These are phyloP conservation scores for Ustilago sp. DNA, from an alignment of 1,284 basidiomycete species.

Conservation along the genomic window DNA sequence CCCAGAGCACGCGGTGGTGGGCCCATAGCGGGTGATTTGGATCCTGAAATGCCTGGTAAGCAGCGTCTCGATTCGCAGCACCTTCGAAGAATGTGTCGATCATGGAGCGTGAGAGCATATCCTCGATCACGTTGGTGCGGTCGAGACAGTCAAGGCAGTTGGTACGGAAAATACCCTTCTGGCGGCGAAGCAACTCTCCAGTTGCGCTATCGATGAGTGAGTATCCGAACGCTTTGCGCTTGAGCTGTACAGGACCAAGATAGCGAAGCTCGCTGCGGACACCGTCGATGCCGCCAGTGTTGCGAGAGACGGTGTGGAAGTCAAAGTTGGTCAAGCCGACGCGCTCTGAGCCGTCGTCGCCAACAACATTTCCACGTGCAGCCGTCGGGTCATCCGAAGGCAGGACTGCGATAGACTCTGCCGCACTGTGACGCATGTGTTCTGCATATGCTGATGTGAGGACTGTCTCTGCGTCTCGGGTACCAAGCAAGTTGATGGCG, in stretches of 20 bases:
- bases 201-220: conserved; percentile 75
- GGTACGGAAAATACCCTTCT: conserved; percentile 89
- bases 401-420: conserved; percentile 42
- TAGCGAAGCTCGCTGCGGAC: conserved; percentile 81
- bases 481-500: conserved; percentile 67
- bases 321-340: conserved; percentile 85
- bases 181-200: conserved; percentile 70
- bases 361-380: conserved; percentile 12
- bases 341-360: conserved; percentile 47
- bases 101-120: conserved; percentile 70
- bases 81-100: conserved; percentile 58
- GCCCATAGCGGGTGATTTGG: conserved; percentile 77
- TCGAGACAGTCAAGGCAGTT: conserved; percentile 98
- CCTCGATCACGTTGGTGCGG: conserved; percentile 97
- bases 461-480: conserved; percentile 83
- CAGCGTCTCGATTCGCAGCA: conserved; percentile 26
- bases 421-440: conserved; percentile 55
- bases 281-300: conserved; percentile 85
- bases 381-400: conserved; percentile 29
- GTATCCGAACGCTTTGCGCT: conserved; percentile 86
- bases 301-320: conserved; percentile 85
- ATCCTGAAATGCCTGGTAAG: conserved; percentile 36
- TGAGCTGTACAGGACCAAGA: conserved; percentile 67
- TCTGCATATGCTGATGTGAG: conserved; percentile 81
- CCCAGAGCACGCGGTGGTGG: conserved; percentile 92